Conservation (phyloP, 495 filamentous ascomycete genomes). For the Trichoderma virens region DNA sequence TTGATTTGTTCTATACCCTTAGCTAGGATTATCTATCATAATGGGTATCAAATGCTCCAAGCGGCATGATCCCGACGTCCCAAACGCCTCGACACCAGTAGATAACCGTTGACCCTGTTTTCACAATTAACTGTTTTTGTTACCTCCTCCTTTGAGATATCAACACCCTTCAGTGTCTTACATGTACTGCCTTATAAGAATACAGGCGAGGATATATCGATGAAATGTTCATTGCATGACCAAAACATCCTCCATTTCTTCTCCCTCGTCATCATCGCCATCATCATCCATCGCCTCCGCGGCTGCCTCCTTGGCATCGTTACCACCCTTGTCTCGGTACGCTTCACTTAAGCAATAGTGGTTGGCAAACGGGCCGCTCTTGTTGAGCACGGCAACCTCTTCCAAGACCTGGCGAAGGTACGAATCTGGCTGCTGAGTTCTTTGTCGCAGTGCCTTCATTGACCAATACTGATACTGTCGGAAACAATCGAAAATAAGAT, state of each 20-base stretch:
- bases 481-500: constrained; percentile 75
- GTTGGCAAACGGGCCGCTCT: constrained; percentile 71
- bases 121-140: background rate
- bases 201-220: too few species aligned
- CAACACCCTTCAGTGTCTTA: background rate
- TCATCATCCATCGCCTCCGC: constrained; percentile 42
- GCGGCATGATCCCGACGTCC: background rate
- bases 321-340: constrained; percentile 50
- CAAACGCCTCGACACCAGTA: background rate
- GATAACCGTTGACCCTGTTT: background rate
- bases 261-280: constrained; percentile 55
- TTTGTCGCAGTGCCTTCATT: constrained; percentile 67
- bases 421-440: constrained; percentile 76
- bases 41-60: background rate
- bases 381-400: constrained; percentile 71
- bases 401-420: constrained; percentile 82
- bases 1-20: background rate
- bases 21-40: background rate
- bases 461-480: constrained; percentile 79
- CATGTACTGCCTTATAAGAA: too few species aligned
- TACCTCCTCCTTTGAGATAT: background rate
- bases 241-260: constrained; percentile 68
- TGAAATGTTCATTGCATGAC: background rate
- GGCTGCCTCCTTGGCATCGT: constrained; percentile 36
- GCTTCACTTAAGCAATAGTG: constrained; percentile 76